Conservation (phyloP, 345 rosid species). For the Murraya koenigii region DNA sequence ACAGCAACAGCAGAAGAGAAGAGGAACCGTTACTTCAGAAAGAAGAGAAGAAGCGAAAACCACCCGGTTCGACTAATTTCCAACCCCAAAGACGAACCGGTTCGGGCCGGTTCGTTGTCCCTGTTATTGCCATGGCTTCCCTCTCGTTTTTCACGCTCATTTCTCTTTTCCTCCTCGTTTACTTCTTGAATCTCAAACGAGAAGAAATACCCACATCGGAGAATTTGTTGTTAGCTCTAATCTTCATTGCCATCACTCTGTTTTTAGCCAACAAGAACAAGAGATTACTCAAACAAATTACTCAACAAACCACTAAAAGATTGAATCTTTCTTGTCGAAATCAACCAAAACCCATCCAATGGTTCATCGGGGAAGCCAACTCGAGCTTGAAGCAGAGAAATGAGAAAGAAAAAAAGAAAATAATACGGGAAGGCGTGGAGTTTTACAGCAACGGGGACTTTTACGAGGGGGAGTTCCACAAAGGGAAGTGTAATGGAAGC, state of each 20-base stretch:
- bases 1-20: background rate
- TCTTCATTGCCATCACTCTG: slow-evolving; percentile 72
- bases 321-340: slow-evolving; percentile 34
- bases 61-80: slow-evolving; percentile 34
- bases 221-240: slow-evolving; percentile 66
- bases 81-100: slow-evolving; percentile 40
- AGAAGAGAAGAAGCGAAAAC: slow-evolving; percentile 21
- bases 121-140: slow-evolving; percentile 55
- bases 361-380: slow-evolving; percentile 72
- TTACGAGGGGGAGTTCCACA: slow-evolving; percentile 90
- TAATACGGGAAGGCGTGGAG: slow-evolving; percentile 75
- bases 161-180: slow-evolving; percentile 43
- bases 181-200: slow-evolving; percentile 50
- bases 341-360: slow-evolving; percentile 57
- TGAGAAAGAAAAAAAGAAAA: slow-evolving; percentile 22
- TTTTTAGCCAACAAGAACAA: slow-evolving; percentile 77
- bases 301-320: slow-evolving; percentile 41
- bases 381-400: background rate
- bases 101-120: slow-evolving; percentile 44
- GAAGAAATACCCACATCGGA: slow-evolving; percentile 72
- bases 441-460: slow-evolving; percentile 83
- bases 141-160: slow-evolving; percentile 45
- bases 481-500: slow-evolving; percentile 83
- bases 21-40: slow-evolving; percentile 22
- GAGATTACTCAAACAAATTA: slow-evolving; percentile 55